Percentiles rank a stretch among this genome's conserved stretches.
Conservation (phyloP, 2,329 filamentous ascomycete species). For the Hypocrella siamensis region DNA sequence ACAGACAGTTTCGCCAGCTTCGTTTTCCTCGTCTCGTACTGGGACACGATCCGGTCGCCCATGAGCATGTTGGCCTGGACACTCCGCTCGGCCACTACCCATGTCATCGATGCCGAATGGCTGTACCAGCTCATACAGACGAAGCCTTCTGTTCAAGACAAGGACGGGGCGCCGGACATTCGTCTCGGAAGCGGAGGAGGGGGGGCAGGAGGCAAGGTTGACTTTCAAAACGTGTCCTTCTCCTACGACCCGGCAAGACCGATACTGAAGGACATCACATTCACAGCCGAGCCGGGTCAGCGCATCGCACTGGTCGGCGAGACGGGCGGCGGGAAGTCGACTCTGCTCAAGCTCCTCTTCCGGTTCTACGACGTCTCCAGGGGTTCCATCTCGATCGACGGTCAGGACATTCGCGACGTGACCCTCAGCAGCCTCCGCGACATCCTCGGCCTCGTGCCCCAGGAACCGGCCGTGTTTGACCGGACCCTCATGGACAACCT, state of each 20-base stretch:
- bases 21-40: slow-evolving; percentile 50
- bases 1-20: slow-evolving; percentile 27
- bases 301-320: slow-evolving; percentile 46
- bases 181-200: too few relatives aligned
- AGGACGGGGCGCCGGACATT: slow-evolving; percentile 26
- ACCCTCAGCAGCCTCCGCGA: slow-evolving; percentile 41
- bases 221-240: slow-evolving; percentile 38
- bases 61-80: slow-evolving; percentile 16
- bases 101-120: slow-evolving; percentile 50
- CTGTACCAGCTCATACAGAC: slow-evolving; percentile 40
- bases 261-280: slow-evolving; percentile 31
- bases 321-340: slow-evolving; percentile 47
- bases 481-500: slow-evolving; percentile 49
- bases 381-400: slow-evolving; percentile 40
- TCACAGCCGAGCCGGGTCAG: slow-evolving; percentile 33
- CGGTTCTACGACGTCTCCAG: slow-evolving; percentile 42
- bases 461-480: slow-evolving; percentile 50
- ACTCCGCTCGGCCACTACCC: slow-evolving; percentile 13
- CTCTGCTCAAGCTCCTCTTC: slow-evolving; percentile 42
- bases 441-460: slow-evolving; percentile 46
- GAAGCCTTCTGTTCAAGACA: slow-evolving; percentile 37
- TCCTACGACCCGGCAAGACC: slow-evolving; percentile 36
- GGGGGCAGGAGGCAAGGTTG: slow-evolving; percentile 33
- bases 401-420: slow-evolving; percentile 42
- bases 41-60: slow-evolving; percentile 29